A percentile compares a stretch with the other conserved stretches of the same genome.
phyloP scores from a whole-genome alignment of 306 rosid genomes.

The Corylus avellana region DNA sequence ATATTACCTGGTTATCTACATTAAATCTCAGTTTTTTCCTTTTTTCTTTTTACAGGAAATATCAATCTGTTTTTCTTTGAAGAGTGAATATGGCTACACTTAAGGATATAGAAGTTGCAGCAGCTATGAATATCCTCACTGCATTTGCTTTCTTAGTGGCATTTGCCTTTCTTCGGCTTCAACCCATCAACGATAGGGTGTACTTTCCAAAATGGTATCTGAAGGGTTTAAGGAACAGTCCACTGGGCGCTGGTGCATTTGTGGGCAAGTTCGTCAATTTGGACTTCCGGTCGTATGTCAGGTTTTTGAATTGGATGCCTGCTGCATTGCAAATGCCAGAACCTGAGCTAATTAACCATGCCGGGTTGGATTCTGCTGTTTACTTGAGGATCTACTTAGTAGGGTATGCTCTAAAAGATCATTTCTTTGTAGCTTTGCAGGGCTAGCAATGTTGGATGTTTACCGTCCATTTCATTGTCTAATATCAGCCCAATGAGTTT shows the following conservation, averaged over 20 bases:
- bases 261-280: slow-evolving; percentile 81
- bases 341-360: slow-evolving; percentile 87
- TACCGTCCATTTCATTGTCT: neutral
- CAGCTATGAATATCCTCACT: slow-evolving; percentile 80
- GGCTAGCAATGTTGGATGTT: neutral
- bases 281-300: slow-evolving; percentile 74
- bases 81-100: slow-evolving; percentile 65
- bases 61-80: slow-evolving; percentile 10
- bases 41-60: slow-evolving; percentile 39
- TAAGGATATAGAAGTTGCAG: slow-evolving; percentile 81
- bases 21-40: neutral
- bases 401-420: slow-evolving; percentile 54
- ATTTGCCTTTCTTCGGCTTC: slow-evolving; percentile 85
- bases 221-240: slow-evolving; percentile 83
- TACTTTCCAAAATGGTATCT: slow-evolving; percentile 98
- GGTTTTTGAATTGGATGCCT: slow-evolving; percentile 92
- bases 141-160: slow-evolving; percentile 73
- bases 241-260: slow-evolving; percentile 63
- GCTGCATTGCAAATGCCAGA: slow-evolving; percentile 95
- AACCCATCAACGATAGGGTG: slow-evolving; percentile 92
- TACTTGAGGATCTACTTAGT: slow-evolving; percentile 88
- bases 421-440: slow-evolving; percentile 5
- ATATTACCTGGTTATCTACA: slow-evolving; percentile 13
- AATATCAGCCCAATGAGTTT: neutral
- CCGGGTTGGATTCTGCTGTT: slow-evolving; percentile 91